These are phyloP conservation scores for Paramarasmius palmivorus DNA, from an alignment of 1,284 basidiomycete genomes.

Conservation along the genomic window DNA sequence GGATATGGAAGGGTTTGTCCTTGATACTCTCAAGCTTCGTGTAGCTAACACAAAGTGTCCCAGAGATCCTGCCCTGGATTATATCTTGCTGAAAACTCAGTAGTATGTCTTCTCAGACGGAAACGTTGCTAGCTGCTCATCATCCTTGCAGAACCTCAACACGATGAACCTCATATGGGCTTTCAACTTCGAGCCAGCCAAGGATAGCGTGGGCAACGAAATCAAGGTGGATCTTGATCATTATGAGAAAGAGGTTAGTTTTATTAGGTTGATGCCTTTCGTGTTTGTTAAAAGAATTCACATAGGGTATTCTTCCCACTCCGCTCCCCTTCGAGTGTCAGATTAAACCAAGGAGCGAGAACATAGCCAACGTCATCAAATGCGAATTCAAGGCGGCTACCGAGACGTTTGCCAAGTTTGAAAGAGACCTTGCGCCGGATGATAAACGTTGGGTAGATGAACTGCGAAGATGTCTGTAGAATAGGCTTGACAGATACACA, in stretches of 20 bases:
- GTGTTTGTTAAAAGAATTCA: background rate
- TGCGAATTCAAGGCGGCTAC: slow-evolving; percentile 14
- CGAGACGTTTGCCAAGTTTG: slow-evolving; percentile 15
- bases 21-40: background rate
- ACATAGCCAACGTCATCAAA: slow-evolving; percentile 13
- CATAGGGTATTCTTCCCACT: slow-evolving; percentile 13
- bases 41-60: background rate
- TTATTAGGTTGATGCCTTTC: no score
- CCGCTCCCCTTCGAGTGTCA: slow-evolving; percentile 15
- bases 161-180: background rate
- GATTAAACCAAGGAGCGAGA: slow-evolving; percentile 15
- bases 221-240: background rate
- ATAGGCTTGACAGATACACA: no score
- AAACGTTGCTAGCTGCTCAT: no score
- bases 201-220: background rate
- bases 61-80: slow-evolving; percentile 31
- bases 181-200: no score
- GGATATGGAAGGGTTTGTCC: slow-evolving; percentile 18
- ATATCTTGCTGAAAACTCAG: slow-evolving; percentile 27
- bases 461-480: background rate
- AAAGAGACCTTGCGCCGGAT: background rate
- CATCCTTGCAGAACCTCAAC: no score
- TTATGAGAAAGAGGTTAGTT: background rate
- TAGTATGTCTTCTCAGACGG: background rate
- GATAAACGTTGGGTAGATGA: background rate